phyloP scores from a whole-genome alignment of 1,284 basidiomycete species.

The Naganishia cerealis region DNA sequence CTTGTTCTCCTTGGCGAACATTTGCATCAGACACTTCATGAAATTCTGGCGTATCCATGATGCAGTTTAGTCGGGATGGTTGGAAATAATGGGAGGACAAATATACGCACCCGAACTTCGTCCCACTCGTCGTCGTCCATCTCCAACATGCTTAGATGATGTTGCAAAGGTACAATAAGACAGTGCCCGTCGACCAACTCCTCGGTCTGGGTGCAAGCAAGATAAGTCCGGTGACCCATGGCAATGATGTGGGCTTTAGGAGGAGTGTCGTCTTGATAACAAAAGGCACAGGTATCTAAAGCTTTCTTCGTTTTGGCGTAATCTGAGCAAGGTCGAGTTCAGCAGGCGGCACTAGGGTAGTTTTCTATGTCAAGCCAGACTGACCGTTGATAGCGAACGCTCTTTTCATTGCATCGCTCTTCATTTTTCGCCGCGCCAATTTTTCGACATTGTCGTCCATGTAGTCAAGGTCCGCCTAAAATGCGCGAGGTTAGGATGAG shows the following conservation, averaged over 20 bases:
- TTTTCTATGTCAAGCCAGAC: constrained; percentile 36
- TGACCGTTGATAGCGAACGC: constrained; percentile 92
- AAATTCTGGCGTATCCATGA: constrained; percentile 69
- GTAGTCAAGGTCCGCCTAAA: constrained; percentile 80
- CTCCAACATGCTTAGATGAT: constrained; percentile 85
- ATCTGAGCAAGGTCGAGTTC: constrained; percentile 59
- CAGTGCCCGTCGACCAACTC: constrained; percentile 86
- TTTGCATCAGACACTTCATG: constrained; percentile 96
- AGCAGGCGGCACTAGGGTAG: neutral
- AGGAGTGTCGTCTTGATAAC: constrained; percentile 81
- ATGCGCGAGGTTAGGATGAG: neutral
- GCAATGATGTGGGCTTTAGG: constrained; percentile 72
- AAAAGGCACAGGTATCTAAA: constrained; percentile 80
- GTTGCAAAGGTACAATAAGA: constrained; percentile 91
- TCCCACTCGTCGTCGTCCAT: constrained; percentile 98
- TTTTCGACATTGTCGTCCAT: constrained; percentile 95
- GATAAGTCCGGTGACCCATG: constrained; percentile 83
- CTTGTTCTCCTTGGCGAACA: constrained; percentile 84
- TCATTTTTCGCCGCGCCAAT: constrained; percentile 88
- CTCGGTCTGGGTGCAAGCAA: constrained; percentile 81
- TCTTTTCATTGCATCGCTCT: constrained; percentile 90
- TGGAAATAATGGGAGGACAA: constrained; percentile 7
- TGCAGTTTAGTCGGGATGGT: neutral
- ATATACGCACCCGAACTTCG: constrained; percentile 72
- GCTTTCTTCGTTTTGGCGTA: constrained; percentile 92